These are phyloP conservation scores for Colletotrichum spaethianum DNA, from an alignment of 2,329 filamentous ascomycete genomes.

Conservation along the genomic window DNA sequence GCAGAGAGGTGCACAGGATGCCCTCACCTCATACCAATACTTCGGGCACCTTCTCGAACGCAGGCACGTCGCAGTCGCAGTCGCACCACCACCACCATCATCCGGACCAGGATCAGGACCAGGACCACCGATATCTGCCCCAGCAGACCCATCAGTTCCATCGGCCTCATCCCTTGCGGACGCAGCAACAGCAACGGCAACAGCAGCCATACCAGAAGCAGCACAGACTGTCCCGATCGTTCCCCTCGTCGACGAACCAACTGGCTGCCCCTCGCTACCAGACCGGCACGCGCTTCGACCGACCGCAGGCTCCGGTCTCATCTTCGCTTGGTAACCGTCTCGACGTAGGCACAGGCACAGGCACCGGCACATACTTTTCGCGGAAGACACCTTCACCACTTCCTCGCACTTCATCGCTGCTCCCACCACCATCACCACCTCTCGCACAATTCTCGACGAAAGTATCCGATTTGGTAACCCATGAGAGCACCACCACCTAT, in stretches of 20 bases:
- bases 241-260: conserved; percentile 25
- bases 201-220: conserved; percentile 21
- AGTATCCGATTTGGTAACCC: conserved; percentile 6
- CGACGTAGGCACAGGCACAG: conserved; percentile 11
- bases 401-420: conserved; percentile 30
- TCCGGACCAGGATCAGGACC: conserved; percentile 1
- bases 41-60: conserved; percentile 6
- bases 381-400: conserved; percentile 20
- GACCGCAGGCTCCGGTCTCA: conserved; percentile 35
- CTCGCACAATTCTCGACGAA: not conserved
- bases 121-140: not conserved
- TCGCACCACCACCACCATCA: not conserved
- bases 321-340: conserved; percentile 36
- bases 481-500: not conserved
- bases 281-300: conserved; percentile 25
- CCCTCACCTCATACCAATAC: conserved; percentile 19
- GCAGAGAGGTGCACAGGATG: conserved; percentile 34
- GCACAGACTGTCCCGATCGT: conserved; percentile 35
- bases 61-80: conserved; percentile 16
- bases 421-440: conserved; percentile 14
- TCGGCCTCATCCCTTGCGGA: not conserved
- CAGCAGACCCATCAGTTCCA: conserved; percentile 7
- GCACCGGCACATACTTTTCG: conserved; percentile 11
- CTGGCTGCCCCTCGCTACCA: conserved; percentile 21
- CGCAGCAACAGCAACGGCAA: not conserved